Evolutionary conservation across 768 basidiomycete genomes (phyloP).

Genomic region (Tulasnella sp.): DNA sequence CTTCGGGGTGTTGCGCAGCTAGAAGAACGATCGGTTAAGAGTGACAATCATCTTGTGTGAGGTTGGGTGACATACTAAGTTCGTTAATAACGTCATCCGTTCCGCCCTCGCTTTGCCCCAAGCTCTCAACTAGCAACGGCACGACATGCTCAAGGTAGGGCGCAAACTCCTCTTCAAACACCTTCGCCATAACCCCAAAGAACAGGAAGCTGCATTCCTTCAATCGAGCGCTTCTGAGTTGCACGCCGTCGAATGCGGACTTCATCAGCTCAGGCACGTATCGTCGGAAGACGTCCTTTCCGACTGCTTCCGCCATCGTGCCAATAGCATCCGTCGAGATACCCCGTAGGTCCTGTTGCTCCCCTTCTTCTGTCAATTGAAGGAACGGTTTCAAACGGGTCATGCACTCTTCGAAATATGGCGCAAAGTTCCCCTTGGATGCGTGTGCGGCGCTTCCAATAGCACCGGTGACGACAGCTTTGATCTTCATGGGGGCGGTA

Average conservation of each 20-base stretch:
- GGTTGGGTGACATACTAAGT: background rate
- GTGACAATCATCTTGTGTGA: background rate
- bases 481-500: constrained; percentile 72
- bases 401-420: constrained; percentile 92
- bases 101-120: constrained; percentile 70
- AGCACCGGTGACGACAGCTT: constrained; percentile 91
- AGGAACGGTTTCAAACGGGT: constrained; percentile 80
- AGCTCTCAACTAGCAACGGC: constrained; percentile 69
- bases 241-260: constrained; percentile 81
- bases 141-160: constrained; percentile 76
- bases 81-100: constrained; percentile 34
- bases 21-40: background rate
- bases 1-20: constrained; percentile 23
- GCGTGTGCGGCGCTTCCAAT: constrained; percentile 98
- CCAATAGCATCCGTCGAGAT: constrained; percentile 99
- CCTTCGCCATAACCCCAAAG: constrained; percentile 96
- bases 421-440: constrained; percentile 76
- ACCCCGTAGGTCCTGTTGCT: constrained; percentile 87
- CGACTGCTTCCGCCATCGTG: constrained; percentile 94
- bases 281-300: constrained; percentile 83
- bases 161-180: constrained; percentile 90
- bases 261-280: constrained; percentile 97
- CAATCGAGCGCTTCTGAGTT: constrained; percentile 73
- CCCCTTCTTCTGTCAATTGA: constrained; percentile 69
- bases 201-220: constrained; percentile 95